Conservation (phyloP, 805 yeast species). For the Candida arabinofermentans region DNA sequence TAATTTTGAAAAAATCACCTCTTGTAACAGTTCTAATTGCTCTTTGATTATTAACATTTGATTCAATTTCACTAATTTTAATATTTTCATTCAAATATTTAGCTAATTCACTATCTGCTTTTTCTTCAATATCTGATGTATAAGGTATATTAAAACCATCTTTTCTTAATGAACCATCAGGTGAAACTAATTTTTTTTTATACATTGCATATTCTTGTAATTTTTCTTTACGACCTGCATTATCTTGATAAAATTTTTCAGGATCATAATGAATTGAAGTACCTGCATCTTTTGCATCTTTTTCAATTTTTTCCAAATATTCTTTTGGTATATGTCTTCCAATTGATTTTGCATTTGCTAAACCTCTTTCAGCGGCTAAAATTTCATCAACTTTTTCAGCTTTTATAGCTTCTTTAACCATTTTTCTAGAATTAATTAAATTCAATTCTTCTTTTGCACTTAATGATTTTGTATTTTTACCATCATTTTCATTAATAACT, state of each 20-base stretch:
- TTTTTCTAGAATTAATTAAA: conserved; percentile 21
- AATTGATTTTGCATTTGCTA: conserved; percentile 49
- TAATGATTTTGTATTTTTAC: conserved; percentile 7
- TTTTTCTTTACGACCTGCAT: conserved; percentile 43
- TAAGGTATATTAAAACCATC: conserved; percentile 47
- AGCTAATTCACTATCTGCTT: conserved; percentile 58
- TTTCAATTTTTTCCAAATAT: conserved; percentile 26
- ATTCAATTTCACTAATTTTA: conserved; percentile 50
- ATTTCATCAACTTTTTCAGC: conserved; percentile 51
- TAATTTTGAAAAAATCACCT: conserved; percentile 56
- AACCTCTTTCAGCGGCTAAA: conserved; percentile 55
- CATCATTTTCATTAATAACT: conserved; percentile 8
- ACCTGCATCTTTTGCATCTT: conserved; percentile 34
- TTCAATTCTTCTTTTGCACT: conserved; percentile 18
- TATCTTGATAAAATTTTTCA: conserved; percentile 48
- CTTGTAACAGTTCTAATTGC: conserved; percentile 68
- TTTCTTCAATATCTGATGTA: conserved; percentile 64
- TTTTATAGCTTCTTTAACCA: conserved; percentile 43
- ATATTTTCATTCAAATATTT: conserved; percentile 48
- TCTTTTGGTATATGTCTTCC: conserved; percentile 33
- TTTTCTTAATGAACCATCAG: conserved; percentile 36
- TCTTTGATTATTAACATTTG: conserved; percentile 49
- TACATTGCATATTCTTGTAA: conserved; percentile 55
- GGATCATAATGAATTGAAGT: conserved; percentile 41
- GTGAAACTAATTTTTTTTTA: conserved; percentile 56